These are phyloP conservation scores for Picochlorum sp. DNA, from an alignment of 139 green algal species.

Conservation along the genomic window DNA sequence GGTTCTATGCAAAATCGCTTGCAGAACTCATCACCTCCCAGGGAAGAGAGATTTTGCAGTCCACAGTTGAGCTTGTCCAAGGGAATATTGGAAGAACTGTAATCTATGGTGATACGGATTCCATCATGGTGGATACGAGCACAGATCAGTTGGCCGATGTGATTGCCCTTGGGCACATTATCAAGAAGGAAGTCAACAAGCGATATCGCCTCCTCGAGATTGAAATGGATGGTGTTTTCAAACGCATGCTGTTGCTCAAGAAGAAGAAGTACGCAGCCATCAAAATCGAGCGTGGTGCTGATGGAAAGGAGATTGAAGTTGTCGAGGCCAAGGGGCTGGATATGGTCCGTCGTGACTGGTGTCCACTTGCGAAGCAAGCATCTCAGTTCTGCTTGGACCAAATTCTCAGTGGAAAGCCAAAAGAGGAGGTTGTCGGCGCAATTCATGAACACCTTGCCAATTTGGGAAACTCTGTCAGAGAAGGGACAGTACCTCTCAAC, in stretches of 20 bases:
- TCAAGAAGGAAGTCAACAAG: slow-evolving; percentile 69
- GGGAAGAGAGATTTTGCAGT: slow-evolving; percentile 86
- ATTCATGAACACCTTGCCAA: slow-evolving; percentile 72
- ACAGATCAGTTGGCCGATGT: slow-evolving; percentile 55
- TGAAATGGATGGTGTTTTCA: slow-evolving; percentile 93
- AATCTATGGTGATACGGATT: slow-evolving; percentile 97
- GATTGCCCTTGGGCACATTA: slow-evolving; percentile 41
- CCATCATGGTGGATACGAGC: slow-evolving; percentile 91
- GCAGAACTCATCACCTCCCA: slow-evolving; percentile 91
- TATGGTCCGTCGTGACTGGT: slow-evolving; percentile 98
- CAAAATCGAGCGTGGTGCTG: slow-evolving; percentile 57
- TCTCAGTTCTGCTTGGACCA: slow-evolving; percentile 71
- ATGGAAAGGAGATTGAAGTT: slow-evolving; percentile 40
- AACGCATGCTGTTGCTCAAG: slow-evolving; percentile 95
- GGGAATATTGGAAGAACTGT: slow-evolving; percentile 62
- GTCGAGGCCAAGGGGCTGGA: slow-evolving; percentile 94
- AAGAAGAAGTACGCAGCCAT: slow-evolving; percentile 99
- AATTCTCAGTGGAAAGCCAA: slow-evolving; percentile 63
- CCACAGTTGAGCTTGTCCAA: slow-evolving; percentile 90
- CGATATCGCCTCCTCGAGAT: slow-evolving; percentile 91
- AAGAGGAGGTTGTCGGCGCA: slow-evolving; percentile 79
- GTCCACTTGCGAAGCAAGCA: slow-evolving; percentile 80
- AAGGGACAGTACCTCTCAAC: slow-evolving; percentile 55
- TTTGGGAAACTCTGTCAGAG: slow-evolving; percentile 35
- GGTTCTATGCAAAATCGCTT: slow-evolving; percentile 90